Percentiles rank a stretch among this genome's conserved stretches.
Conservation (phyloP, 2,329 filamentous ascomycete species). For the Aspergillus bombycis region DNA sequence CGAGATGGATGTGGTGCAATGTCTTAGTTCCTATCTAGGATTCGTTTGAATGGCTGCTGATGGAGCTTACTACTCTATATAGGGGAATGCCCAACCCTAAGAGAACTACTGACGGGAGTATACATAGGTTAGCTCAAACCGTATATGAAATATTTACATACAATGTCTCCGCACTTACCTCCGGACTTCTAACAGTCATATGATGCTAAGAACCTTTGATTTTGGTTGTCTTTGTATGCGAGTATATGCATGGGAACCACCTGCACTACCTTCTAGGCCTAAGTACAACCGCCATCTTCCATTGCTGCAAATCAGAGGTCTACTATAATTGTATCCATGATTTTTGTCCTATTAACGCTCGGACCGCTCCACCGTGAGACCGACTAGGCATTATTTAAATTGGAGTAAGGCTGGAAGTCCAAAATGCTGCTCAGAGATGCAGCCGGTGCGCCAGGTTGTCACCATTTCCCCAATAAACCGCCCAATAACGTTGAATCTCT, state of each 20-base stretch:
- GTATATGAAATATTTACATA: not conserved
- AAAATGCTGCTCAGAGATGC: not conserved
- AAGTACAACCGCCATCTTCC: not conserved
- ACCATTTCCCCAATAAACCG: not conserved
- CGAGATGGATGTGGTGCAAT: not conserved
- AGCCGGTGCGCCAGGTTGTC: not conserved
- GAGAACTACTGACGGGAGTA: not conserved
- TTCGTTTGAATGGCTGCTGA: not conserved
- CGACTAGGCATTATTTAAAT: not conserved
- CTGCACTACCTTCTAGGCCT: not conserved
- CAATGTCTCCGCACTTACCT: not conserved
- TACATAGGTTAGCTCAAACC: not conserved
- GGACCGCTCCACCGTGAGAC: not conserved
- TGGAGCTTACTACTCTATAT: not conserved
- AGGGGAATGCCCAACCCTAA: not conserved
- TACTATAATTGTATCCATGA: not conserved
- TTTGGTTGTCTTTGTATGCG: not conserved
- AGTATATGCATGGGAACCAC: not conserved
- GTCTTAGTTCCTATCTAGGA: not conserved
- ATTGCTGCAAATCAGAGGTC: not conserved
- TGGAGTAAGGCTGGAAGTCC: not conserved
- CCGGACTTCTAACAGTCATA: not conserved
- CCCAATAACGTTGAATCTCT: not conserved
- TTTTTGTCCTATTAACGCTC: not conserved
- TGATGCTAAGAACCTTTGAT: fast-evolving